A percentile compares a stretch with the other conserved stretches of the same genome.
phyloP scores from a whole-genome alignment of 345 rosid genomes.

The Eucalyptus curtisii region DNA sequence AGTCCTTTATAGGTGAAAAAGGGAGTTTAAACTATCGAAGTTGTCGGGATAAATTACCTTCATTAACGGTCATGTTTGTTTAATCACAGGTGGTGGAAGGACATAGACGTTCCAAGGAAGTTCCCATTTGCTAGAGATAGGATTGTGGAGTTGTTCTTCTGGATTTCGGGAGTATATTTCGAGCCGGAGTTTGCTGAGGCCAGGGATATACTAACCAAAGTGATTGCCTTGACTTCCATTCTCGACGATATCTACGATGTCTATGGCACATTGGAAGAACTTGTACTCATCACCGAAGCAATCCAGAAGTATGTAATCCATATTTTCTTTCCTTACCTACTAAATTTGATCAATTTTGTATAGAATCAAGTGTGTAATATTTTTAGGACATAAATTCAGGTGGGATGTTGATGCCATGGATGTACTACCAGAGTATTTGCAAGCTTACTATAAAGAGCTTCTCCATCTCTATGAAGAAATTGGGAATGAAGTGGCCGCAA shows the following conservation, averaged over 20 bases:
- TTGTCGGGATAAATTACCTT: neutral
- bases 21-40: neutral
- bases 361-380: neutral
- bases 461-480: slow-evolving; percentile 11
- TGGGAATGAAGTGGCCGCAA: neutral
- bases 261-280: slow-evolving; percentile 19
- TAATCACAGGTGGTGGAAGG: neutral
- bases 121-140: neutral
- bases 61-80: neutral
- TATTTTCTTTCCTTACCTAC: neutral
- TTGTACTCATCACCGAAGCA: slow-evolving; percentile 3
- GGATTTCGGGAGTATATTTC: neutral
- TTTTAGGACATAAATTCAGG: neutral
- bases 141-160: neutral
- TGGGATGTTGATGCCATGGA: slow-evolving; percentile 4
- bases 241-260: slow-evolving; percentile 16
- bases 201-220: slow-evolving; percentile 6
- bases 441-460: slow-evolving; percentile 7
- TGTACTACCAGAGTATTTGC: slow-evolving; percentile 17
- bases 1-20: neutral
- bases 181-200: neutral
- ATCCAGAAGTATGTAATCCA: neutral
- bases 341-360: neutral
- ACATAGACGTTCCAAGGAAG: neutral
- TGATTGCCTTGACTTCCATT: slow-evolving; percentile 1